These are phyloP conservation scores for Rhododendron kiyosumense DNA, from an alignment of 148 eudicot genomes.

Conservation along the genomic window DNA sequence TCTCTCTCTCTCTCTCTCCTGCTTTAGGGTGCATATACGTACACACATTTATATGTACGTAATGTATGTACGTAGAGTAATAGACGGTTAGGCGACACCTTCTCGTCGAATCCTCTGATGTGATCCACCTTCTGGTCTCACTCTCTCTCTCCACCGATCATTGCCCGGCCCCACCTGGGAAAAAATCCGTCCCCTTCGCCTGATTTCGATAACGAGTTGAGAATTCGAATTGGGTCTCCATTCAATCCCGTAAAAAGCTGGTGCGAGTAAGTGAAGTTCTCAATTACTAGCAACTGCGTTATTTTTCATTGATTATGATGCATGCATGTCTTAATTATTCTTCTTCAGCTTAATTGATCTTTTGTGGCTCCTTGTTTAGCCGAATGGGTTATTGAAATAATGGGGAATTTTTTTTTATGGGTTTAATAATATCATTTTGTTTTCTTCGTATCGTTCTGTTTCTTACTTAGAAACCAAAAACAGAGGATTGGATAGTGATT, in stretches of 20 bases:
- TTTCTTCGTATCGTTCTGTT: not conserved
- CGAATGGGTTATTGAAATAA: not conserved
- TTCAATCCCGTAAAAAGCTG: slow-evolving; percentile 1
- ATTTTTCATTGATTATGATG: not conserved
- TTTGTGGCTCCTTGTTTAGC: not conserved
- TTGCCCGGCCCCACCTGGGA: not conserved
- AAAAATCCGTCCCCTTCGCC: not conserved
- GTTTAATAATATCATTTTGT: not conserved
- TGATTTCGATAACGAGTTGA: not conserved
- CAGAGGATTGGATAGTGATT: not conserved
- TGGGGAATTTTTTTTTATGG: not conserved
- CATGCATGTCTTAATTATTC: not conserved
- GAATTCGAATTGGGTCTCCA: not conserved
- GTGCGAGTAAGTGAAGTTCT: not conserved
- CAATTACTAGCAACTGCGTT: not conserved
- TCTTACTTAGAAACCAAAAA: not conserved
- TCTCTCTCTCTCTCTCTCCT: not conserved
- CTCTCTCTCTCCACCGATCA: not conserved
- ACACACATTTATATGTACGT: not conserved
- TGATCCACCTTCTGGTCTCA: not conserved
- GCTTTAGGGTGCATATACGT: not conserved
- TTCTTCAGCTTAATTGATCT: not conserved
- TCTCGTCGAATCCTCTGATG: slow-evolving; percentile 7
- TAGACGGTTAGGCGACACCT: not conserved
- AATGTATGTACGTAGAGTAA: not conserved